phyloP scores from a whole-genome alignment of 257 asterid species.

The Handroanthus guayacan region DNA sequence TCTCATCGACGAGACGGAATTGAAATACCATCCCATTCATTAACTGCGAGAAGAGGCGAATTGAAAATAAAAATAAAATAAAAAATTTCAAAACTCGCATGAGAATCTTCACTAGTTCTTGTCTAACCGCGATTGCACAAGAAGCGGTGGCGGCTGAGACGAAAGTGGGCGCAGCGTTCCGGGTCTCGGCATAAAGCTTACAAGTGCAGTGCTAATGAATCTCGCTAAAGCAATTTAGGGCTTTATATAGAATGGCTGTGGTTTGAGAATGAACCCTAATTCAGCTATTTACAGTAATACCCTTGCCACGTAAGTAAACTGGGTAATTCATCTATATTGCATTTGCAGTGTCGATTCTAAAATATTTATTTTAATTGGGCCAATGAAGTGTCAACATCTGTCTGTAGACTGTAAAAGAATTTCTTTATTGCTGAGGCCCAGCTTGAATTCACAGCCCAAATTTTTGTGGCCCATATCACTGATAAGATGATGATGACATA shows the following conservation, averaged over 20 bases:
- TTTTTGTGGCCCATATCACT: conserved; percentile 1
- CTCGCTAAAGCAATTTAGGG: background rate
- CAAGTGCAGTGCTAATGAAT: background rate
- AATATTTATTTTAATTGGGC: no score
- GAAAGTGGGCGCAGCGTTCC: background rate
- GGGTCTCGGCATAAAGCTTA: background rate
- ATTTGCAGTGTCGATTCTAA: background rate
- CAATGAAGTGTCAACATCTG: no score
- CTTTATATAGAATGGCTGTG: conserved; percentile 35
- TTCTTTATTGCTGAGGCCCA: background rate
- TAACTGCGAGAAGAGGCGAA: conserved; percentile 41
- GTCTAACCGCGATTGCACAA: background rate
- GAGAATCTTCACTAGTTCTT: background rate
- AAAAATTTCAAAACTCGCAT: background rate
- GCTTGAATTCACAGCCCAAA: background rate
- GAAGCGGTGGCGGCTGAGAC: background rate
- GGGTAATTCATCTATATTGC: background rate
- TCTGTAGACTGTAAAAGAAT: background rate
- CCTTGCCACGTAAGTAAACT: conserved; percentile 1
- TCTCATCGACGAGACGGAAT: conserved; percentile 49
- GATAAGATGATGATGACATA: background rate
- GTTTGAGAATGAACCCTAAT: conserved; percentile 34
- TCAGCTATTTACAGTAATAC: conserved; percentile 25
- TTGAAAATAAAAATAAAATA: background rate
- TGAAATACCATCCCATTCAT: conserved; percentile 41